Evolutionary conservation across 257 asterid genomes (phyloP).

Genomic region (Ilex asprella): DNA sequence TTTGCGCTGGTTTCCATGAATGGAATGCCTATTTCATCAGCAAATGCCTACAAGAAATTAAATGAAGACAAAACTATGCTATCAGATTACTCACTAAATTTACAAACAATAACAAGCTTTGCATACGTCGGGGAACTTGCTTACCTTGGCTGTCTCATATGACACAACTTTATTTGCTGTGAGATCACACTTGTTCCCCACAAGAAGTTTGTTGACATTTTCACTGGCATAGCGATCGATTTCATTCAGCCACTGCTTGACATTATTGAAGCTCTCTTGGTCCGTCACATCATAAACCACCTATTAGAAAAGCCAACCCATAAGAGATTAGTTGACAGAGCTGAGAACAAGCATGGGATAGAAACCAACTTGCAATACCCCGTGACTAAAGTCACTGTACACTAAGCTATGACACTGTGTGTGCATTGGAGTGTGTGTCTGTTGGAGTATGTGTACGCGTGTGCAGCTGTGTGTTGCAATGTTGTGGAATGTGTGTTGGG

Average conservation of each 20-base stretch:
- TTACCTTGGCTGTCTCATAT: conserved; percentile 15
- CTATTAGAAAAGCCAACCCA: neutral
- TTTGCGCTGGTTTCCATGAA: conserved; percentile 63
- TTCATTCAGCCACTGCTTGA: conserved; percentile 21
- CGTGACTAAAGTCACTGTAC: no score
- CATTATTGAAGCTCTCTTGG: conserved; percentile 23
- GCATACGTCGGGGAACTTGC: no score
- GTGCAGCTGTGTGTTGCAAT: no score
- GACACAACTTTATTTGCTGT: conserved; percentile 11
- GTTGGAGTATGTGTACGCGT: no score
- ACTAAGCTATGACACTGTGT: no score
- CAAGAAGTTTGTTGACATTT: conserved; percentile 19
- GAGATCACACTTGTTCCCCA: conserved; percentile 16
- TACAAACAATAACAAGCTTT: no score
- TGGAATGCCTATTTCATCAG: conserved; percentile 60
- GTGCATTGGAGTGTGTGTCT: no score
- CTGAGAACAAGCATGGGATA: no score
- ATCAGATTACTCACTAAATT: neutral
- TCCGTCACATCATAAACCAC: conserved; percentile 20
- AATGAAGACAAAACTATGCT: neutral
- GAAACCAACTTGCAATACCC: no score
- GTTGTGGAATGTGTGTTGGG: no score
- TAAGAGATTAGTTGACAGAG: neutral
- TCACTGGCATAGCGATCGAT: conserved; percentile 20
- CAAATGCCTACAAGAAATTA: conserved; percentile 34